These are phyloP conservation scores for Tephrocybe sp. DNA, from an alignment of 768 basidiomycete species.

Conservation along the genomic window DNA sequence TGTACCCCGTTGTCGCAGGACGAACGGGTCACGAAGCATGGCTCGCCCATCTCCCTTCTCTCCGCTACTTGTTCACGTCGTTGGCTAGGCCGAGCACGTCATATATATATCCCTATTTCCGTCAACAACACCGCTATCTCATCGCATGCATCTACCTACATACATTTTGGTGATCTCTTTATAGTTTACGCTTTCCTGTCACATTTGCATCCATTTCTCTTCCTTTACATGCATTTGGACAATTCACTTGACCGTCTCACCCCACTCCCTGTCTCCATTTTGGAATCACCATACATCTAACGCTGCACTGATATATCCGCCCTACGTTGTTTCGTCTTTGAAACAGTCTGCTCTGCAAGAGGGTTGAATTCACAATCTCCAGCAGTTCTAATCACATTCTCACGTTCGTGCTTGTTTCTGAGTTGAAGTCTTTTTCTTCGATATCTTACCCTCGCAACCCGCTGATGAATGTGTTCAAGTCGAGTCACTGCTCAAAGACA, in stretches of 20 bases:
- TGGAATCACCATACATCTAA: slow-evolving; percentile 8
- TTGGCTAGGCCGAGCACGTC: background rate
- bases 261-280: background rate
- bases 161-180: slow-evolving; percentile 1
- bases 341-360: background rate
- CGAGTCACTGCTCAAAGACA: no score
- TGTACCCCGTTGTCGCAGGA: slow-evolving; percentile 4
- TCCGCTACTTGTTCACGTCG: background rate
- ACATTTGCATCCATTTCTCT: slow-evolving; percentile 1
- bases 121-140: slow-evolving; percentile 5
- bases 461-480: no score
- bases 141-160: slow-evolving; percentile 7
- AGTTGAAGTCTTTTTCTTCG: no score
- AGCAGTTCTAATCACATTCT: no score
- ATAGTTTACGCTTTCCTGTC: background rate
- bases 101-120: slow-evolving; percentile 6
- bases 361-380: no score
- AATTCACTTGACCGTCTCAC: background rate
- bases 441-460: no score
- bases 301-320: slow-evolving; percentile 7
- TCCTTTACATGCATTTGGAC: slow-evolving; percentile 7
- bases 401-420: no score
- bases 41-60: slow-evolving; percentile 4
- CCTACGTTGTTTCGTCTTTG: slow-evolving; percentile 1
- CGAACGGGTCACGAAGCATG: slow-evolving; percentile 5